Conservation (phyloP, 1,284 basidiomycete genomes). For the Taiwanofungus camphoratus region DNA sequence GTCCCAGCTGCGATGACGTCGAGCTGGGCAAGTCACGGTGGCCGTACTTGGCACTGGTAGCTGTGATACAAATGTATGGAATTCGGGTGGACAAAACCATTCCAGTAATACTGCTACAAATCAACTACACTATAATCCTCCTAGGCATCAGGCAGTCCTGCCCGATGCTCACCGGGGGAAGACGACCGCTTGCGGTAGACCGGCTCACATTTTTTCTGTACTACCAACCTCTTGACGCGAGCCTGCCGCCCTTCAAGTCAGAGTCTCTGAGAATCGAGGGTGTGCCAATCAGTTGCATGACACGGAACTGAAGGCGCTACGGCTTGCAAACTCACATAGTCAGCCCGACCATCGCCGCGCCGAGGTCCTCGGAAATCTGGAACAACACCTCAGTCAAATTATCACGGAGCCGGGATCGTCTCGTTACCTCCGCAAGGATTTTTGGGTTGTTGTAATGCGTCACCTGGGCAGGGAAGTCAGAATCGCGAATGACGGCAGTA, state of each 20-base stretch:
- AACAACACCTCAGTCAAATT: slow-evolving; percentile 9
- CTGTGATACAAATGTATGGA: no score
- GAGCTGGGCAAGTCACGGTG: no score
- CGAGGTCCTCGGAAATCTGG: slow-evolving; percentile 84
- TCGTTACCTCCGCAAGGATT: slow-evolving; percentile 74
- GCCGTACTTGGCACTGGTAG: no score
- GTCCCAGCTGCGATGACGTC: no score
- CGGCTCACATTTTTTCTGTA: no score
- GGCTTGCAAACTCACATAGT: slow-evolving; percentile 58
- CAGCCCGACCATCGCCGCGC: slow-evolving; percentile 90
- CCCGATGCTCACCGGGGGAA: no score
- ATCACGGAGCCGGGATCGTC: no score
- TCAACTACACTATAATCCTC: no score
- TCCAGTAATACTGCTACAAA: no score
- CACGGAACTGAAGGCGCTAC: background rate
- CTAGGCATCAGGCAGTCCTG: no score
- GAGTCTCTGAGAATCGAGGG: slow-evolving; percentile 38
- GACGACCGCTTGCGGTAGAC: no score
- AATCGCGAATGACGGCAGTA: background rate
- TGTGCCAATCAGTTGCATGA: background rate
- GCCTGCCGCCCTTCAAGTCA: slow-evolving; percentile 59
- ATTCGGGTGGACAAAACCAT: no score
- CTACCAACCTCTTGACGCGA: slow-evolving; percentile 47
- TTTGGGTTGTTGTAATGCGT: slow-evolving; percentile 96
- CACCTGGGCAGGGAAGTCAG: slow-evolving; percentile 40